Conservation (phyloP, 345 rosid species). For the Heritiera fomes region DNA sequence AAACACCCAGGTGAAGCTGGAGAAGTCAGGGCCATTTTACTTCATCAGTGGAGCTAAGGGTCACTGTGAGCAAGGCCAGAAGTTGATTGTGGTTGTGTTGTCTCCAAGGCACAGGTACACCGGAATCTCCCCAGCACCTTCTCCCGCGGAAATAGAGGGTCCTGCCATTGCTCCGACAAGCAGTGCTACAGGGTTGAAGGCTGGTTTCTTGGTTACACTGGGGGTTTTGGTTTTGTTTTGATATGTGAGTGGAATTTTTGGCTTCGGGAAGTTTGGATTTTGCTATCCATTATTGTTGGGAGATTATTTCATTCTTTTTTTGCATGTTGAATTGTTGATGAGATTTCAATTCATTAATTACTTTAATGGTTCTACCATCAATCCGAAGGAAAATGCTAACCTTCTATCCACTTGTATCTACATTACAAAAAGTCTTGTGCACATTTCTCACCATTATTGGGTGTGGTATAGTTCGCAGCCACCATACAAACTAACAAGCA, state of each 20-base stretch:
- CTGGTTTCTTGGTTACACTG: constrained; percentile 20
- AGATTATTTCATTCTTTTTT: neutral
- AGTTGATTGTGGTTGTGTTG: constrained; percentile 64
- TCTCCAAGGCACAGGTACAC: constrained; percentile 34
- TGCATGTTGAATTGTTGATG: neutral
- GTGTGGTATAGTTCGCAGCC: too few relatives aligned
- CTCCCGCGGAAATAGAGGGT: constrained; percentile 55
- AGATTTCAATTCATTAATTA: neutral
- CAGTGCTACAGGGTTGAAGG: constrained; percentile 33
- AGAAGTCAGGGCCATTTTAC: constrained; percentile 61
- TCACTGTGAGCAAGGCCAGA: constrained; percentile 78
- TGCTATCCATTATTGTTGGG: too few relatives aligned
- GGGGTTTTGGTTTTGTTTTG: constrained; percentile 31
- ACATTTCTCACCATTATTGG: too few relatives aligned
- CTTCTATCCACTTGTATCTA: too few relatives aligned
- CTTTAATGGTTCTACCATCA: neutral
- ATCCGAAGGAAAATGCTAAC: too few relatives aligned
- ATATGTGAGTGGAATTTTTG: neutral
- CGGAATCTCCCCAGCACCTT: constrained; percentile 67
- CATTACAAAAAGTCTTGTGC: too few relatives aligned
- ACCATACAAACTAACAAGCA: too few relatives aligned
- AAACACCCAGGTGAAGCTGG: constrained; percentile 61
- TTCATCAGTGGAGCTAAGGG: constrained; percentile 80
- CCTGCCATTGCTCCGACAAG: constrained; percentile 71
- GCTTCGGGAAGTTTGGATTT: neutral